Evolutionary conservation across 306 rosid genomes (phyloP).

Genomic region (Cajanus cajan): DNA sequence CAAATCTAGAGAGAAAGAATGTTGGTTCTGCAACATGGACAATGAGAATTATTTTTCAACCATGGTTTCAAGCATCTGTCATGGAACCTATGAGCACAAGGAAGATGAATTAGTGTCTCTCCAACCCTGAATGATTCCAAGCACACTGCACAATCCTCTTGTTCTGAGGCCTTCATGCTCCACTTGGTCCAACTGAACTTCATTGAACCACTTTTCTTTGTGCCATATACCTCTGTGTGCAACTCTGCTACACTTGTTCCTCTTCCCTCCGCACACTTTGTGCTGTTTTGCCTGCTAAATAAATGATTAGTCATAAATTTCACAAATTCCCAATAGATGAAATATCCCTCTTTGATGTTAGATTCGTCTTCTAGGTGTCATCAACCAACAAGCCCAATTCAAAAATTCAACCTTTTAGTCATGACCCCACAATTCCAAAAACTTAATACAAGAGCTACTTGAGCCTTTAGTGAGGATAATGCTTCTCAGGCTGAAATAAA

Average conservation of each 20-base stretch:
- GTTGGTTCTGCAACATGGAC: conserved; percentile 83
- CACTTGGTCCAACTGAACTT: conserved; percentile 68
- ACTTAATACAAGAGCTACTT: neutral
- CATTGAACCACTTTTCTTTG: conserved; percentile 50
- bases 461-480: neutral
- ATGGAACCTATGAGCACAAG: conserved; percentile 84
- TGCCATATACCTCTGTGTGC: conserved; percentile 41
- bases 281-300: conserved; percentile 17
- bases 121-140: conserved; percentile 53
- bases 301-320: neutral
- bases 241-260: conserved; percentile 30
- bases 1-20: conserved; percentile 17
- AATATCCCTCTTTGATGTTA: neutral
- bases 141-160: conserved; percentile 74
- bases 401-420: neutral
- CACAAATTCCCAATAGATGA: neutral
- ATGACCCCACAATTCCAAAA: neutral
- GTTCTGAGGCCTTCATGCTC: conserved; percentile 59
- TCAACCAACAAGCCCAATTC: neutral
- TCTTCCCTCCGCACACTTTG: conserved; percentile 29
- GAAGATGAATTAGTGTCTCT: conserved; percentile 59
- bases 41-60: conserved; percentile 62
- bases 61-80: conserved; percentile 74
- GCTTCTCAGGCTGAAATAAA: neutral
- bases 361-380: neutral